A percentile compares a stretch with the other conserved stretches of the same genome.
phyloP scores from a whole-genome alignment of 768 basidiomycete genomes.

The Infundibulicybe gibba region DNA sequence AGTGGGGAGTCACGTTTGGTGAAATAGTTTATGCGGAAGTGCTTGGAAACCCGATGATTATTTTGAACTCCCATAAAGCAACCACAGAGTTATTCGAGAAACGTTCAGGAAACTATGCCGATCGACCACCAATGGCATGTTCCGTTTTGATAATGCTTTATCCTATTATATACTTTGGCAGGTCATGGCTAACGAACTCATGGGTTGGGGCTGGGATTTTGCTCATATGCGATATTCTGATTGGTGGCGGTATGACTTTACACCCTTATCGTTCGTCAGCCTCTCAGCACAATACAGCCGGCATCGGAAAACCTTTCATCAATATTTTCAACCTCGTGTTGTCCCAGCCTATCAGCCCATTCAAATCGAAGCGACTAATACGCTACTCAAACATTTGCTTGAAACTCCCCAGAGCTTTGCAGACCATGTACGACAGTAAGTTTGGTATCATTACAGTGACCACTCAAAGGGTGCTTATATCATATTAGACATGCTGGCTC shows the following conservation, averaged over 20 bases:
- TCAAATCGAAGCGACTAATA: constrained; percentile 6
- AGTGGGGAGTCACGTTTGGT: constrained; percentile 4
- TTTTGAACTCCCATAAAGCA: constrained; percentile 2
- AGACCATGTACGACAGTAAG: constrained; percentile 11
- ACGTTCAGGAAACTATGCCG: not conserved
- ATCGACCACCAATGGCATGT: not conserved
- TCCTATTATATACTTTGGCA: constrained; percentile 4
- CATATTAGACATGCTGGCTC: constrained; percentile 4
- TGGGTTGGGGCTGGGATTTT: constrained; percentile 11
- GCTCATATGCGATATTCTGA: constrained; percentile 10
- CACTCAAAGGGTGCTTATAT: constrained; percentile 2
- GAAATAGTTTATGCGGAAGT: constrained; percentile 4
- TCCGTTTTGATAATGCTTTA: too few relatives aligned
- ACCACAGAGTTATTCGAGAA: constrained; percentile 3
- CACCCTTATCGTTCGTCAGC: not conserved
- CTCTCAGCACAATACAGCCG: constrained; percentile 10
- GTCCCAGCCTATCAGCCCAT: constrained; percentile 8
- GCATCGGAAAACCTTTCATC: constrained; percentile 17
- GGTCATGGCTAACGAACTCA: constrained; percentile 11
- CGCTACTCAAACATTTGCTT: constrained; percentile 9
- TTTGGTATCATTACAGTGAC: constrained; percentile 1
- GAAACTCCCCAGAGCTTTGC: constrained; percentile 15
- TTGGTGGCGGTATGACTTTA: constrained; percentile 7
- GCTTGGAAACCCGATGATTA: not conserved
- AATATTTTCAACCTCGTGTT: constrained; percentile 13